Base-by-base conservation (phyloP, 2,329 filamentous ascomycete species). In the Erysiphe neolycopersici region DNA sequence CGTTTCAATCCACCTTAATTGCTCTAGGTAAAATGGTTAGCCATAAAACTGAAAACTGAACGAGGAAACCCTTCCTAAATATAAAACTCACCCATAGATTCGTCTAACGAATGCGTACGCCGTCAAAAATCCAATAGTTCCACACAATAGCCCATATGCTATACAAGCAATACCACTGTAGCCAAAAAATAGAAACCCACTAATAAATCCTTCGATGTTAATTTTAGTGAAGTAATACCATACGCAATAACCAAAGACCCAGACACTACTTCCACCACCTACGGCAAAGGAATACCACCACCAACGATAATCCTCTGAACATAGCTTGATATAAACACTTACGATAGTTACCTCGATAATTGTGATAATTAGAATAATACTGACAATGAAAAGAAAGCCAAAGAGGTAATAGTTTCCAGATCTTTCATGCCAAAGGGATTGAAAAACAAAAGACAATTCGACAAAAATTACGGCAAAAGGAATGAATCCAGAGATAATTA, bases 381-480 rank as follows among this genome's bases (percentile, higher is more conserved):
- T 75, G 10, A 89, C 77, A 14, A 83, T 73, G 8, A 76, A 74
- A 49, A 89, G 60, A 62, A 87, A 92, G 11, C 83, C 83, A 56
- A 89, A 92, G 18, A 91, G 76, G 59, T 92, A 92, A 61, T 92
- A 92, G 59, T 85, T 91, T 6, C 80, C 81, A 54, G 74, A 83
- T 64, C 91, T 91, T 60, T 91, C 83, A 58, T 85, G 78, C 79
- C 82, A 89, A 31, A 91, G 59, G 41, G 78, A 84, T 61, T 83
- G 80, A 60, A 91, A 89, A 42, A 89, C 76, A 56, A 85, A 89
- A 37, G 87, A 66, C 13, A 91, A 67, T 61, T 91, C 82, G 54
- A 91, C 82, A 58, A 87, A 89, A 51, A 91, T 76, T 45, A 91
- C 81, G 2, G 79, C 79, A 55, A 92, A 92, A 0, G 83, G 82